Percentiles rank a stretch among this genome's conserved stretches.
Evolutionary conservation across 2,329 filamentous ascomycete genomes (phyloP).

Genomic region (Hypoxylon sp.): DNA sequence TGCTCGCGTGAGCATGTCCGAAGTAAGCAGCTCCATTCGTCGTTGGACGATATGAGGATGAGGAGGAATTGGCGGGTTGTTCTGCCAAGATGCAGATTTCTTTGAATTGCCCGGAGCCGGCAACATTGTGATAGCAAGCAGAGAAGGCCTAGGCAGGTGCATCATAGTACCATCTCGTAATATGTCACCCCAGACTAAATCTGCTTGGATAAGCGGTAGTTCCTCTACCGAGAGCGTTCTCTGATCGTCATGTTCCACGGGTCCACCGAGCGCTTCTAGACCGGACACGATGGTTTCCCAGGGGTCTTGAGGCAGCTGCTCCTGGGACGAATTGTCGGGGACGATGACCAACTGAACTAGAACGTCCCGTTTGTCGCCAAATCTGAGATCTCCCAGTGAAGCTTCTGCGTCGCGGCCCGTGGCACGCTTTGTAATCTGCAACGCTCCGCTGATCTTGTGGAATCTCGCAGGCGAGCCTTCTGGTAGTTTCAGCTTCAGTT

Average conservation of each 20-base stretch:
- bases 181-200: slow-evolving; percentile 93
- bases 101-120: slow-evolving; percentile 74
- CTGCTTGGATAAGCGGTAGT: slow-evolving; percentile 93
- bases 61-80: slow-evolving; percentile 86
- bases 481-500: slow-evolving; percentile 91
- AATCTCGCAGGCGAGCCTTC: slow-evolving; percentile 98
- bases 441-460: slow-evolving; percentile 95
- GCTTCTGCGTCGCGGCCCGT: slow-evolving; percentile 95
- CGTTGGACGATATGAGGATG: slow-evolving; percentile 95
- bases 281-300: slow-evolving; percentile 99
- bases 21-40: slow-evolving; percentile 96
- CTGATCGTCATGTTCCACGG: slow-evolving; percentile 87
- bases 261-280: slow-evolving; percentile 89
- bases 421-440: slow-evolving; percentile 96
- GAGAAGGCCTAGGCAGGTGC: slow-evolving; percentile 87
- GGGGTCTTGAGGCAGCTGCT: slow-evolving; percentile 89
- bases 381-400: slow-evolving; percentile 88
- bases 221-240: slow-evolving; percentile 90
- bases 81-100: slow-evolving; percentile 73
- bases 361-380: slow-evolving; percentile 94
- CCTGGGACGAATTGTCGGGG: slow-evolving; percentile 84
- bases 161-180: slow-evolving; percentile 87
- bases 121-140: slow-evolving; percentile 95
- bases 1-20: slow-evolving; percentile 95
- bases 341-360: slow-evolving; percentile 93